Percentiles rank a stretch among this genome's conserved stretches.
phyloP scores from a whole-genome alignment of 768 basidiomycete genomes.

The Kwoniella dendrophila region DNA sequence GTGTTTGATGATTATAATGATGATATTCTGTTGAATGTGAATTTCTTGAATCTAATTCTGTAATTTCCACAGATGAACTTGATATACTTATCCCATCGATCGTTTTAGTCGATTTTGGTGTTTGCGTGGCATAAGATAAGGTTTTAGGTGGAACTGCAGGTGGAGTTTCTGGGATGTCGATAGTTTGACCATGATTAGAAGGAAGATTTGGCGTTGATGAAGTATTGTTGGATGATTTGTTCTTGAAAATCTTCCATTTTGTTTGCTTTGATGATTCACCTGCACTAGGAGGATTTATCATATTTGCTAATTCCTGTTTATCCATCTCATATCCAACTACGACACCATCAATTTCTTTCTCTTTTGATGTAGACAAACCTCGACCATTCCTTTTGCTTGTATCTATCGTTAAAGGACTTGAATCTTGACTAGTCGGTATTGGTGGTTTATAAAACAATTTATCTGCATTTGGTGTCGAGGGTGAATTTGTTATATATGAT shows the following conservation, averaged over 20 bases:
- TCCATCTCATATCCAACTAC: conserved; percentile 12
- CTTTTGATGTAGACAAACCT: neutral
- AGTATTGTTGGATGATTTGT: neutral
- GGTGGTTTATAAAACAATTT: conserved; percentile 7
- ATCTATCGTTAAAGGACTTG: neutral
- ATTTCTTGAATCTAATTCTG: neutral
- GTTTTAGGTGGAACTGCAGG: conserved; percentile 16
- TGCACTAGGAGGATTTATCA: conserved; percentile 3
- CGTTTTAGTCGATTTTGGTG: conserved; percentile 14
- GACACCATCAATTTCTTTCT: neutral
- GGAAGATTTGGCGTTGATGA: neutral
- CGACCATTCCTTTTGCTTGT: neutral
- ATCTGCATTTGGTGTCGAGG: conserved; percentile 9
- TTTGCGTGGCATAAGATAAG: neutral
- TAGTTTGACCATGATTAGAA: neutral
- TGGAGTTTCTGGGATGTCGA: conserved; percentile 4
- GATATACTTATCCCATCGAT: too few relatives aligned
- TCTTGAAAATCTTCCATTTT: conserved; percentile 6
- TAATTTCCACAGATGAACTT: too few relatives aligned
- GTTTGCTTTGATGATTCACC: neutral
- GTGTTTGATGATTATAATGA: conserved; percentile 10
- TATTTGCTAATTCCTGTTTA: conserved; percentile 6
- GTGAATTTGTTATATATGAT: conserved; percentile 8
- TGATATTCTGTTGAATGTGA: neutral
- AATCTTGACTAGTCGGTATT: neutral